Conservation (phyloP, 495 filamentous ascomycete genomes). For the Eremomyces bilateralis region DNA sequence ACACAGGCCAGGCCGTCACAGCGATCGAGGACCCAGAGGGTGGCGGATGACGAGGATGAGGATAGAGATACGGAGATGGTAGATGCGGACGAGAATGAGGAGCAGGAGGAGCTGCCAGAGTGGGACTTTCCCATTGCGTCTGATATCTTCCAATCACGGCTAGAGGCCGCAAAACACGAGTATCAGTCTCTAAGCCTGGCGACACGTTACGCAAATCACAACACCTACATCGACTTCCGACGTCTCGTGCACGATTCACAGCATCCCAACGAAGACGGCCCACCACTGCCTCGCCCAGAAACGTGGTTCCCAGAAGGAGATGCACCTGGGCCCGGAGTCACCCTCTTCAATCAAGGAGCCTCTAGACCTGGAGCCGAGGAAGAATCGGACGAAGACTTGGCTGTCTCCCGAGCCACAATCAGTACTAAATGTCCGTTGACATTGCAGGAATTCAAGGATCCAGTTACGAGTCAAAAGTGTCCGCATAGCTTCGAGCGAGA, state of each 20-base stretch:
- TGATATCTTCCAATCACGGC: conserved; percentile 11
- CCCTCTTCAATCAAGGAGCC: conserved; percentile 6
- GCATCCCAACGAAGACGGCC: conserved; percentile 35
- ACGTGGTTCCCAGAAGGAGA: conserved; percentile 40
- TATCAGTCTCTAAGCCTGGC: conserved; percentile 14
- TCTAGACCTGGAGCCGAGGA: conserved; percentile 17
- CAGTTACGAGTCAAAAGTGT: conserved; percentile 55
- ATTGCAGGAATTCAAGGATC: conserved; percentile 46
- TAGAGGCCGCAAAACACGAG: conserved; percentile 12
- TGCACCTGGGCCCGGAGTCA: conserved; percentile 18
- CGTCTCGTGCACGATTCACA: conserved; percentile 54
- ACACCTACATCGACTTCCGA: conserved; percentile 62
- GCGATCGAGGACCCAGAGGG: conserved; percentile 3
- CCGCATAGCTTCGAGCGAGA: conserved; percentile 61
- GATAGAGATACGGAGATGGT: conserved; percentile 1
- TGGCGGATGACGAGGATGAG: conserved; percentile 2
- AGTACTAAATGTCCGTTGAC: conserved; percentile 70
- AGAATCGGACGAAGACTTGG: conserved; percentile 49
- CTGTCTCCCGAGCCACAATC: conserved; percentile 43
- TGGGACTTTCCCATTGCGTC: conserved; percentile 7
- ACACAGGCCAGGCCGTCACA: not conserved
- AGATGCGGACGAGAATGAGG: conserved; percentile 4
- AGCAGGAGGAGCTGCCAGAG: conserved; percentile 7
- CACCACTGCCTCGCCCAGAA: conserved; percentile 40
- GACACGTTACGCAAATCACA: conserved; percentile 44